Percentiles rank a stretch among this genome's conserved stretches.
Conservation (phyloP, 1,284 basidiomycete genomes). For the Ceratobasidium sp. region DNA sequence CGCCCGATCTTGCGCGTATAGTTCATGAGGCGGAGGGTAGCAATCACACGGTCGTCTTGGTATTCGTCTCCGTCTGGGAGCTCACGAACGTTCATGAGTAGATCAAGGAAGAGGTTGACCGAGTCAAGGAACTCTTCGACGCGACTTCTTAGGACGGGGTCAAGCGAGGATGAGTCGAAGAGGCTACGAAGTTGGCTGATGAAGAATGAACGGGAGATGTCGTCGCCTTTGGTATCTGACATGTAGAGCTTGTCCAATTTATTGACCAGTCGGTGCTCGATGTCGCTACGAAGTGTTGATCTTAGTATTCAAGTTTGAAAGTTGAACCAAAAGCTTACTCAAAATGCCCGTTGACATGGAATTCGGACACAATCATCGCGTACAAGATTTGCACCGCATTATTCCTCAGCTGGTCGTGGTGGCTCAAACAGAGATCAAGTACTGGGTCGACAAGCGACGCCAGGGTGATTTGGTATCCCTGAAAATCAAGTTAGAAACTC, state of each 20-base stretch:
- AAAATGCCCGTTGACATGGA: slow-evolving; percentile 79
- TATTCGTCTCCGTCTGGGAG: slow-evolving; percentile 94
- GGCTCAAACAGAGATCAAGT: slow-evolving; percentile 90
- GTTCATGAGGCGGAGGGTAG: slow-evolving; percentile 89
- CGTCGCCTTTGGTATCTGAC: slow-evolving; percentile 88
- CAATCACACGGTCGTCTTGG: slow-evolving; percentile 92
- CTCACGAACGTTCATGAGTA: slow-evolving; percentile 89
- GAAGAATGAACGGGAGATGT: slow-evolving; percentile 91
- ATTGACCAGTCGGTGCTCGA: slow-evolving; percentile 94
- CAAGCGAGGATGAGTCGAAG: slow-evolving; percentile 83
- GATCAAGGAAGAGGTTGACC: slow-evolving; percentile 91
- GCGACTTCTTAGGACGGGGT: slow-evolving; percentile 76
- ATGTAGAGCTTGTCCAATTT: slow-evolving; percentile 91
- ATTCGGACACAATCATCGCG: slow-evolving; percentile 95
- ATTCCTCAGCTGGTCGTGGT: slow-evolving; percentile 89
- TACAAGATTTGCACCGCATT: slow-evolving; percentile 92
- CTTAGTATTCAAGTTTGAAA: background rate
- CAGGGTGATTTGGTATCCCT: slow-evolving; percentile 85
- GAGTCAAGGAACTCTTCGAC: slow-evolving; percentile 86
- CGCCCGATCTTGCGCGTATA: slow-evolving; percentile 86
- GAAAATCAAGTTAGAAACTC: slow-evolving; percentile 41
- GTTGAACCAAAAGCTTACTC: slow-evolving; percentile 5
- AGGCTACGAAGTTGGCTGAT: slow-evolving; percentile 88
- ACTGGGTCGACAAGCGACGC: slow-evolving; percentile 89
- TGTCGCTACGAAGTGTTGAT: slow-evolving; percentile 59